phyloP scores from a whole-genome alignment of 2,329 filamentous ascomycete genomes.

The Colletotrichum sp. region DNA sequence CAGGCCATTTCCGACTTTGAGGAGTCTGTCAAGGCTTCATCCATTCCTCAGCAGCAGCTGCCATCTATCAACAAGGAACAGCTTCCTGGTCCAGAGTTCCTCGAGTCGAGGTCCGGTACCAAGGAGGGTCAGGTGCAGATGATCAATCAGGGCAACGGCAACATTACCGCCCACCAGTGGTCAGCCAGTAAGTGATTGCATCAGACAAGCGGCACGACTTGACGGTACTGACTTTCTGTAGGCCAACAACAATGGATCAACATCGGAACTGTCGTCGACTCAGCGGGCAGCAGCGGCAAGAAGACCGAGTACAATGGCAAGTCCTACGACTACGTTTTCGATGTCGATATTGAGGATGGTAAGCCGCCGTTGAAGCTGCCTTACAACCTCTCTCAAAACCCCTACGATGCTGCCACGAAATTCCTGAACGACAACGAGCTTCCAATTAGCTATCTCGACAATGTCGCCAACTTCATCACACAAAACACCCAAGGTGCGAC shows the following conservation, averaged over 20 bases:
- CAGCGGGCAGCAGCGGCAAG: conserved; percentile 80
- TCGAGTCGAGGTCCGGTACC: conserved; percentile 82
- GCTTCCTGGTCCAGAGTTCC: conserved; percentile 85
- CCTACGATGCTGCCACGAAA: conserved; percentile 88
- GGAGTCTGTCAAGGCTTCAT: conserved; percentile 79
- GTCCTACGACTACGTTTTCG: conserved; percentile 95
- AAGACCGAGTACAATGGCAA: conserved; percentile 81
- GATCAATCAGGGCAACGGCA: conserved; percentile 82
- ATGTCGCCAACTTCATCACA: conserved; percentile 91
- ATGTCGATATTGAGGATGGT: conserved; percentile 94
- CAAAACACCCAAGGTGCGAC: conserved; percentile 88
- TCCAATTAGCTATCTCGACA: conserved; percentile 85
- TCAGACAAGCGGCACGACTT: background rate
- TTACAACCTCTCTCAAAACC: conserved; percentile 90
- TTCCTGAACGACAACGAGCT: conserved; percentile 91
- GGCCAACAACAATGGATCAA: conserved; percentile 78
- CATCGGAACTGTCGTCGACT: conserved; percentile 93
- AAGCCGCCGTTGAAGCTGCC: conserved; percentile 93
- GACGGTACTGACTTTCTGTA: conserved; percentile 26
- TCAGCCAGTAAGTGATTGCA: conserved; percentile 55
- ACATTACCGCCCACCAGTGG: conserved; percentile 88
- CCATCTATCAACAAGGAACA: conserved; percentile 90
- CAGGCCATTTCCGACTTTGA: conserved; percentile 77
- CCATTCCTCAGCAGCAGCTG: conserved; percentile 86
- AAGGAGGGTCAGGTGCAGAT: conserved; percentile 97